Evolutionary conservation across 768 basidiomycete species (phyloP).

Genomic region (Dacryopinax primogenitus): DNA sequence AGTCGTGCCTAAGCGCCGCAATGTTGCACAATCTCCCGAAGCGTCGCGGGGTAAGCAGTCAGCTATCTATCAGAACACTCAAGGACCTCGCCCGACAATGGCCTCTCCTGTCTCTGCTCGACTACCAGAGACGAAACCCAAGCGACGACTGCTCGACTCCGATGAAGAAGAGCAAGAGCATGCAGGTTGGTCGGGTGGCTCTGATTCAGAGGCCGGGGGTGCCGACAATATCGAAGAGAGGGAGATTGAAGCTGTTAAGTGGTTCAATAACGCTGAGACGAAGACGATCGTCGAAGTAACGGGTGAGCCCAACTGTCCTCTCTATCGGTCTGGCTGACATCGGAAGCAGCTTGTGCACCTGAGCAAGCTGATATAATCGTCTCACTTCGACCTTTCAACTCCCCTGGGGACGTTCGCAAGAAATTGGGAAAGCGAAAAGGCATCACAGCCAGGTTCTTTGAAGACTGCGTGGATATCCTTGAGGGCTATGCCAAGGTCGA

Average conservation of each 20-base stretch:
- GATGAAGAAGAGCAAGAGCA: slow-evolving; percentile 22
- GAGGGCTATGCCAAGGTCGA: slow-evolving; percentile 80
- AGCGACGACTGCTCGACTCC: slow-evolving; percentile 14
- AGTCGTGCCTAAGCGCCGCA: neutral
- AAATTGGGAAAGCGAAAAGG: slow-evolving; percentile 60
- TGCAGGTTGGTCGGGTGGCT: slow-evolving; percentile 16
- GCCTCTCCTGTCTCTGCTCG: neutral
- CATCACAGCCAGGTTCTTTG: slow-evolving; percentile 79
- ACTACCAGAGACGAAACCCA: neutral
- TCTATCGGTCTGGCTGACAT: neutral
- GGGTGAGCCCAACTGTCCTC: slow-evolving; percentile 18
- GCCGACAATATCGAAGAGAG: slow-evolving; percentile 22
- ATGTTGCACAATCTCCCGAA: neutral
- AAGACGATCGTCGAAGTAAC: slow-evolving; percentile 34
- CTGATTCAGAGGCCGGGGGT: slow-evolving; percentile 14
- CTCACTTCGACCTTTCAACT: slow-evolving; percentile 57
- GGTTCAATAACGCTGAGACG: slow-evolving; percentile 32
- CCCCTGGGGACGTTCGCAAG: slow-evolving; percentile 51
- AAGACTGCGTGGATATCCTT: slow-evolving; percentile 77
- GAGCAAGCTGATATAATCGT: slow-evolving; percentile 75
- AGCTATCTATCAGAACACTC: slow-evolving; percentile 1
- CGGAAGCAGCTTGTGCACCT: slow-evolving; percentile 48
- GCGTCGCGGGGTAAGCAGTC: neutral
- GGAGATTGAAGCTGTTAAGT: slow-evolving; percentile 27
- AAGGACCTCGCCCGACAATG: neutral